phyloP scores from a whole-genome alignment of 1,284 basidiomycete species.

The Somion occarium region DNA sequence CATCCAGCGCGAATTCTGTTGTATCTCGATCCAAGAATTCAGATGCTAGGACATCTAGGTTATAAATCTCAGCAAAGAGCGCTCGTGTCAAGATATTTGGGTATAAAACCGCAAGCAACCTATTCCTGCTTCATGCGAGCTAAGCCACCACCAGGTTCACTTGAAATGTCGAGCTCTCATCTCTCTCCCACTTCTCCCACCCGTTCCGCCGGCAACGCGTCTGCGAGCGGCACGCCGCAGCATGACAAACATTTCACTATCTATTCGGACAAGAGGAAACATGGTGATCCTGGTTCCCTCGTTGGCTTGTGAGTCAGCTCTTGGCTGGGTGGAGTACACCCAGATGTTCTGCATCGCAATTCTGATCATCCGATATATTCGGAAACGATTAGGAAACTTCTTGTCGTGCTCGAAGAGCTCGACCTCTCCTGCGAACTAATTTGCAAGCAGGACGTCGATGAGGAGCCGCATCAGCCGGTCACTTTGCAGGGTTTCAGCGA shows the following conservation, averaged over 20 bases:
- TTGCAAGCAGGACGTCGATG: background rate
- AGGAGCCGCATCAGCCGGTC: background rate
- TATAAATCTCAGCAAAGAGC: background rate
- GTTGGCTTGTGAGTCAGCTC: background rate
- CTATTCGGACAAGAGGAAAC: background rate
- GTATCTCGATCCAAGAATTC: background rate
- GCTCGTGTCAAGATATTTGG: background rate
- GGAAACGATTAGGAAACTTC: background rate
- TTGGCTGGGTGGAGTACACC: background rate
- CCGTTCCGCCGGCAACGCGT: background rate
- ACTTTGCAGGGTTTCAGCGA: background rate
- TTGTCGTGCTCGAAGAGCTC: conserved; percentile 1
- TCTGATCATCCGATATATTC: background rate
- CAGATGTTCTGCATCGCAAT: background rate
- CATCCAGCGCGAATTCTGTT: background rate
- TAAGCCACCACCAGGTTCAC: too few relatives aligned
- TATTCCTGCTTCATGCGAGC: too few relatives aligned
- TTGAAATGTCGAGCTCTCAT: too few relatives aligned
- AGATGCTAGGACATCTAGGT: background rate
- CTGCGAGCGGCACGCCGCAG: background rate
- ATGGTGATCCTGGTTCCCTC: background rate
- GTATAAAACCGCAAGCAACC: background rate
- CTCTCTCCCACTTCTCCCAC: background rate
- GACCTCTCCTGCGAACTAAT: background rate
- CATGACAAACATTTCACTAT: background rate